Evolutionary conservation across 2,329 filamentous ascomycete species (phyloP).

Genomic region (Venturia effusa): DNA sequence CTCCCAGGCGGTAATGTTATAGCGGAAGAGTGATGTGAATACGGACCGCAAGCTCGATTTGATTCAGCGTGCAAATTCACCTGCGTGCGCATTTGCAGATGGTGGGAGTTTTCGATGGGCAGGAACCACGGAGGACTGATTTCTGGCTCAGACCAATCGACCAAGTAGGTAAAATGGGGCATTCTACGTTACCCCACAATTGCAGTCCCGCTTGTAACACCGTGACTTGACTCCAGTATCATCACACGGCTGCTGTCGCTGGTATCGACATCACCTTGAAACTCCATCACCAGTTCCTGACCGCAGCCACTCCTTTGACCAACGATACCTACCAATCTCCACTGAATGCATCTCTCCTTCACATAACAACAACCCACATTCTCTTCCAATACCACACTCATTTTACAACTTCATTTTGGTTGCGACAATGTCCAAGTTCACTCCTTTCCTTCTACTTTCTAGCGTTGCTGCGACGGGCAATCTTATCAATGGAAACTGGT

Average conservation of each 20-base stretch:
- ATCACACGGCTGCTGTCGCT: neutral
- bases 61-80: neutral
- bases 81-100: neutral
- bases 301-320: conserved; percentile 2
- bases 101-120: neutral
- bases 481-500: conserved; percentile 3
- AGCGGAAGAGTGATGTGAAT: neutral
- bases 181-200: neutral
- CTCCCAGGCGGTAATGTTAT: neutral
- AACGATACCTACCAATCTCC: neutral
- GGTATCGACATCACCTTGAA: too few relatives aligned
- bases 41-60: neutral
- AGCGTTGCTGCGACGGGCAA: neutral
- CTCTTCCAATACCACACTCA: conserved; percentile 1
- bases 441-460: neutral
- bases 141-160: neutral
- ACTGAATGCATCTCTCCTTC: neutral
- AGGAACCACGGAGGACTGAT: neutral
- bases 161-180: neutral
- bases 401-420: neutral
- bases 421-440: neutral
- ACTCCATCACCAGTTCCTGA: neutral
- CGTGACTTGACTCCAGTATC: neutral
- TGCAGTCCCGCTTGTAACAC: neutral
- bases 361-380: neutral